Base-by-base conservation (phyloP, 371 early-diverging fungal genomes). In the Mucor piriformis region DNA sequence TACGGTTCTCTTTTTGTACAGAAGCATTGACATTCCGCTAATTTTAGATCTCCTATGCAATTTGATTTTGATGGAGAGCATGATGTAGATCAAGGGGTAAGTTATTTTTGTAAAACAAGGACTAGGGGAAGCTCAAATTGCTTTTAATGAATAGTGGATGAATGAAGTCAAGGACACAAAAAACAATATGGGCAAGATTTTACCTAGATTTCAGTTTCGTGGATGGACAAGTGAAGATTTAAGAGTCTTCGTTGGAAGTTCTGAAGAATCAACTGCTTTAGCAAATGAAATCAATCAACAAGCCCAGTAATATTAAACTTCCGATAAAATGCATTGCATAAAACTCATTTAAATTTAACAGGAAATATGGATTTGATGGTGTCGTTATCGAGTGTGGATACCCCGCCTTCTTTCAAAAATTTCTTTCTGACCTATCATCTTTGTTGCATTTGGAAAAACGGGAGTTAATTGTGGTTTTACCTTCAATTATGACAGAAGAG, bases 161-260 rank as follows among this genome's bases (percentile, higher is more conserved):
- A 62, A 59, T 16, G 81, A 84, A 50, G 83, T 85, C 2, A 63
- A 73, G 16, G 67, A 60, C 34, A 59, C 59, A 11, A 44, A 29
- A 3, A 59, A 54, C 20, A 40, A 38, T n/a, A 59, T 54, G 25
- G 79, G 73, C 11, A 79, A 82, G 27, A 63, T 88, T 37, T 69
- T 84, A 16, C 88, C 88, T 38, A 72, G 87, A 10, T 84, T 88
- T 54, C 77, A 79, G 47, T 61, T 83, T 13, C 72, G 75, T n/a
- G 69, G 58, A 13, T 77, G 80, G 72, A 68, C 70, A 8, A 50
- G 71, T 13, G 72, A 79, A 8, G 76, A 79, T 54, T 67, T 76
- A 46, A 61, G 70, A 54, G 47, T 35, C 2, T 70, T 84, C 46
- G 63, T 74, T 11, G 25, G 49, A 13, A 61, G 64, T 35, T 18